These are phyloP conservation scores for Ilyonectria mors-panacis DNA, from an alignment of 2,329 filamentous ascomycete genomes.

Conservation along the genomic window DNA sequence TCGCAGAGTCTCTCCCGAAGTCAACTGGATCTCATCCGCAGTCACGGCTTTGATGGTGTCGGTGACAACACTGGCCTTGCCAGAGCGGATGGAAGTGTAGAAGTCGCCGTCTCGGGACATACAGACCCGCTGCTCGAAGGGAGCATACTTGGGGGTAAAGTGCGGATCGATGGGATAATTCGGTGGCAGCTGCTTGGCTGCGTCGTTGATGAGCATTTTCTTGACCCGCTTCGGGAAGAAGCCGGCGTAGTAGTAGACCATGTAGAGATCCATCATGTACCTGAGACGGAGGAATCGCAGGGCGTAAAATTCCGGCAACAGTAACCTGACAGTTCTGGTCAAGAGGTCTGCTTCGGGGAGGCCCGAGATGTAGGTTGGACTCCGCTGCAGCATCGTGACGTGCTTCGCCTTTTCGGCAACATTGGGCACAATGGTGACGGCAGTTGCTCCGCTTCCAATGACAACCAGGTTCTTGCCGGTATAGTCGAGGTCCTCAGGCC, in stretches of 20 bases:
- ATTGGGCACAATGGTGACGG: constrained; percentile 74
- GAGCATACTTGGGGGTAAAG: constrained; percentile 67
- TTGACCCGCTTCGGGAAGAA: constrained; percentile 45
- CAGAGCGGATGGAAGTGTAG: constrained; percentile 53
- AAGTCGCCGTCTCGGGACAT: constrained; percentile 64
- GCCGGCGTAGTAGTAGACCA: background rate
- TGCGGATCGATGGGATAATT: constrained; percentile 63
- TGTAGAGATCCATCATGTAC: background rate
- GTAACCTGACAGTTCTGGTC: background rate
- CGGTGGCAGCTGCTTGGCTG: constrained; percentile 61
- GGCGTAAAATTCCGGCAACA: background rate
- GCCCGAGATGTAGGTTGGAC: constrained; percentile 68
- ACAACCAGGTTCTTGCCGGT: constrained; percentile 73
- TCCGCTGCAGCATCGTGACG: constrained; percentile 79
- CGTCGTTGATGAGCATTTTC: constrained; percentile 51
- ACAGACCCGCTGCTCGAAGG: constrained; percentile 79
- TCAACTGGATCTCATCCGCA: constrained; percentile 43
- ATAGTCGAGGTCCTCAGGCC: constrained; percentile 77
- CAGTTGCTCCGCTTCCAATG: constrained; percentile 78
- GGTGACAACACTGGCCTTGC: constrained; percentile 10
- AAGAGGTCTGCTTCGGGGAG: background rate
- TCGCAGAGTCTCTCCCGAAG: constrained; percentile 57
- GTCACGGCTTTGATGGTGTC: constrained; percentile 15
- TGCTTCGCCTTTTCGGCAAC: constrained; percentile 70
- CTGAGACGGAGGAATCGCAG: background rate